A percentile compares a stretch with the other conserved stretches of the same genome.
Evolutionary conservation across 495 filamentous ascomycete genomes (phyloP).

Genomic region (Podospora pseudopauciseta): DNA sequence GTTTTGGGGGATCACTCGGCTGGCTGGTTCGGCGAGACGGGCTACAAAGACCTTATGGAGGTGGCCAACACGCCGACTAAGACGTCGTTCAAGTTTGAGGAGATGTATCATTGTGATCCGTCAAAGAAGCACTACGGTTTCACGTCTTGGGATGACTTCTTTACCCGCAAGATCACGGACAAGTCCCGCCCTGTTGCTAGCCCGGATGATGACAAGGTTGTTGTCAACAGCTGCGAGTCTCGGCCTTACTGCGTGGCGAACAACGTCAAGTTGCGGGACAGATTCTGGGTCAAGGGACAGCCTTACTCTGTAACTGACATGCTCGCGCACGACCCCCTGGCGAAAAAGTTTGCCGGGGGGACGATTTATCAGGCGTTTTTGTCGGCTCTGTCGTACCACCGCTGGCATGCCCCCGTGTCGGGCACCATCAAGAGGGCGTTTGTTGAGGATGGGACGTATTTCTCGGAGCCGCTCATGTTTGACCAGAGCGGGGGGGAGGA

Average conservation of each 20-base stretch:
- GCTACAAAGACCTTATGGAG: slow-evolving; percentile 41
- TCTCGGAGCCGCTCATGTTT: slow-evolving; percentile 53
- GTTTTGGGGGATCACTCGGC: slow-evolving; percentile 48
- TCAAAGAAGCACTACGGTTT: slow-evolving; percentile 53
- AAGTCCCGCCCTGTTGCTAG: slow-evolving; percentile 56
- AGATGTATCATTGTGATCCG: slow-evolving; percentile 53
- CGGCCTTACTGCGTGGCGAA: slow-evolving; percentile 47
- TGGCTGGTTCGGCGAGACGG: slow-evolving; percentile 62
- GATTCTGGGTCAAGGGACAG: slow-evolving; percentile 69
- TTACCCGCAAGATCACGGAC: slow-evolving; percentile 57
- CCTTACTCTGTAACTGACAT: slow-evolving; percentile 63
- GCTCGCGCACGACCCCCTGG: slow-evolving; percentile 50
- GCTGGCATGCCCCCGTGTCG: slow-evolving; percentile 64
- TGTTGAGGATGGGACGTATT: slow-evolving; percentile 64
- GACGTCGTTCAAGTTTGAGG: slow-evolving; percentile 48
- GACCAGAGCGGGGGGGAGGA: slow-evolving; percentile 26
- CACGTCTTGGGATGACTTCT: slow-evolving; percentile 74
- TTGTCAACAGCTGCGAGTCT: slow-evolving; percentile 66
- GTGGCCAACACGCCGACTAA: slow-evolving; percentile 45
- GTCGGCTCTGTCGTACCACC: slow-evolving; percentile 62
- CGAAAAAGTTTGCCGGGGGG: slow-evolving; percentile 53
- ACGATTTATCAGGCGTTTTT: slow-evolving; percentile 69
- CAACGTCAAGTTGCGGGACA: slow-evolving; percentile 44
- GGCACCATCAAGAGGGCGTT: slow-evolving; percentile 55
- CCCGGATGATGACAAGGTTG: slow-evolving; percentile 51